Evolutionary conservation across 441 rosid genomes (phyloP).

Genomic region (Manihot esculenta): DNA sequence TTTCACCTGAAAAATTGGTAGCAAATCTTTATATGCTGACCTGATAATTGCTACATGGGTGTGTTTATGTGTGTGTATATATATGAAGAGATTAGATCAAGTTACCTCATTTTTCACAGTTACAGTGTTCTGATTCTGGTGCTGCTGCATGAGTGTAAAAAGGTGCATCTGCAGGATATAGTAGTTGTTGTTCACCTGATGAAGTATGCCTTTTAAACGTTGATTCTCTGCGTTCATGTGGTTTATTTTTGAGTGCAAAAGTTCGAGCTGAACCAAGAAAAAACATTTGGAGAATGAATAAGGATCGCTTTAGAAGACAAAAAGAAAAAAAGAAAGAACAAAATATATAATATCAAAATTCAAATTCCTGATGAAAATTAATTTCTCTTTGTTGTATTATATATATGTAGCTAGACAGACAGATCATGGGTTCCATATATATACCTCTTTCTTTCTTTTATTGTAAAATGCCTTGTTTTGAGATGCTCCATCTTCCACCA

Average conservation of each 20-base stretch:
- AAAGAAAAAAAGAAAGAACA: background rate
- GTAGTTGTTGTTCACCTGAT: constrained; percentile 53
- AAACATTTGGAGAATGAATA: background rate
- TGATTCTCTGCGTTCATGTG: constrained; percentile 57
- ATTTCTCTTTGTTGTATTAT: background rate
- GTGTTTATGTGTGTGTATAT: background rate
- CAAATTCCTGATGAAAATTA: background rate
- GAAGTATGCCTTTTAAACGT: constrained; percentile 52
- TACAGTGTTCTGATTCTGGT: background rate
- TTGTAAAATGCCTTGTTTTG: constrained; percentile 42
- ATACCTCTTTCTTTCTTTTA: constrained; percentile 51
- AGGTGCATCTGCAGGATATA: constrained; percentile 55
- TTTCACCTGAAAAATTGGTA: background rate
- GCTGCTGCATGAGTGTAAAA: constrained; percentile 42
- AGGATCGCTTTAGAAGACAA: background rate
- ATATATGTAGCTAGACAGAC: too few species aligned
- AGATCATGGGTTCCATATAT: too few species aligned
- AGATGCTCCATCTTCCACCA: constrained; percentile 53
- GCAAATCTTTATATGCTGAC: background rate
- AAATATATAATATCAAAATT: background rate
- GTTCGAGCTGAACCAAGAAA: constrained; percentile 36
- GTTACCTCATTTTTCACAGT: background rate
- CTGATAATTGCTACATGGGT: background rate
- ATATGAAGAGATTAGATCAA: background rate
- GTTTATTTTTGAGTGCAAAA: constrained; percentile 56